Conservation (phyloP, 495 filamentous ascomycete species). For the Aspergillus carlsbadensis region DNA sequence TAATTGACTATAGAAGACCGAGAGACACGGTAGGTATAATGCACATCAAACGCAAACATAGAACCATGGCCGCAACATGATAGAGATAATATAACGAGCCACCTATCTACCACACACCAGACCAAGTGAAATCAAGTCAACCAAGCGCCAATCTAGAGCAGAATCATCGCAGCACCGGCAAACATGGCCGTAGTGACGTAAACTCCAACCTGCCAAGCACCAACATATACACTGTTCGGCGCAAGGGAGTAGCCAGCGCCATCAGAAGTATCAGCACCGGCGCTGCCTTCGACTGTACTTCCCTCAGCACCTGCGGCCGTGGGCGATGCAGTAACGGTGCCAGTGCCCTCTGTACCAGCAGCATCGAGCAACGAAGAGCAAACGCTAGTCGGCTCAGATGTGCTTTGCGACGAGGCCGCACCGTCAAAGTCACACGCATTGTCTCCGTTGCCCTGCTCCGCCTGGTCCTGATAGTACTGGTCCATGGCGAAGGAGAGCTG, state of each 20-base stretch:
- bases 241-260: conserved; percentile 17
- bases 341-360: conserved; percentile 61
- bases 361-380: conserved; percentile 56
- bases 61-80: neutral
- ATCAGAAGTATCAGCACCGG: conserved; percentile 11
- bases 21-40: too few species aligned
- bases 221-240: conserved; percentile 48
- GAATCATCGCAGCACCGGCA: conserved; percentile 67
- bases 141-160: conserved; percentile 44
- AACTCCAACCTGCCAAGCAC: conserved; percentile 58
- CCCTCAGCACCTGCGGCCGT: conserved; percentile 35
- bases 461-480: conserved; percentile 69
- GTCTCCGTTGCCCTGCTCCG: conserved; percentile 37
- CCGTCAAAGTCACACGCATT: conserved; percentile 78
- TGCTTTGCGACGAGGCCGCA: conserved; percentile 52
- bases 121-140: neutral
- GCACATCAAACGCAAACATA: too few species aligned
- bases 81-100: neutral
- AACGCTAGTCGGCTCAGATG: conserved; percentile 43
- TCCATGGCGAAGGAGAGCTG: conserved; percentile 81
- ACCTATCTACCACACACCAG: neutral
- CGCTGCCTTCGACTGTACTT: conserved; percentile 1
- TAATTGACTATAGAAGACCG: too few species aligned
- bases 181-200: conserved; percentile 67
- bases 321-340: conserved; percentile 55